Conservation (phyloP, 2,329 filamentous ascomycete genomes). For the Periconia sp. region DNA sequence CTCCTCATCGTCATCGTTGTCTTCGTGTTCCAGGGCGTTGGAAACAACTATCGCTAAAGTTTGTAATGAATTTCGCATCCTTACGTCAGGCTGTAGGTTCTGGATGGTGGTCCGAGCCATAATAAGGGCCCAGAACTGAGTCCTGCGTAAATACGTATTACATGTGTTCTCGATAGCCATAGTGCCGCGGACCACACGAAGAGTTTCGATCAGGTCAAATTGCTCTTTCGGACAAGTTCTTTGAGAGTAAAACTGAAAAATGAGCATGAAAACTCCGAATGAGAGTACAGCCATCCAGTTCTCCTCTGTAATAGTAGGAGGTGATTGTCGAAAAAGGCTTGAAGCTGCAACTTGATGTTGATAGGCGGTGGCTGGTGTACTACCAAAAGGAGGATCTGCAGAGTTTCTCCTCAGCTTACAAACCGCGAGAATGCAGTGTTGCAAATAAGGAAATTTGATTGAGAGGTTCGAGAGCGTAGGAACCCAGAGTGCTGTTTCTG, state of each 20-base stretch:
- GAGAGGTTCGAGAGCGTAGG: conserved; percentile 3
- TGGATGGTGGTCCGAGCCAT: conserved; percentile 2
- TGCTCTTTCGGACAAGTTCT: conserved; percentile 1
- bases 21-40: not conserved
- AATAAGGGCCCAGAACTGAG: conserved; percentile 11
- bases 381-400: too few species aligned
- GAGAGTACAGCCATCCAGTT: conserved; percentile 17
- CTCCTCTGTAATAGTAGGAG: conserved; percentile 9
- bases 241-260: conserved; percentile 15
- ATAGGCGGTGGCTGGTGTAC: conserved; percentile 8
- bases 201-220: conserved; percentile 13
- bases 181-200: conserved; percentile 13
- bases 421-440: conserved; percentile 13
- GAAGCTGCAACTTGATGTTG: conserved; percentile 15
- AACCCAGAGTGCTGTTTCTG: conserved; percentile 9
- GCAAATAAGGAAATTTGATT: conserved; percentile 12
- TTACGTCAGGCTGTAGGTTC: not conserved
- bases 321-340: conserved; percentile 10
- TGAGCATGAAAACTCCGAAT: conserved; percentile 11
- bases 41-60: conserved; percentile 5
- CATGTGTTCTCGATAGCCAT: conserved; percentile 7
- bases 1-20: conserved; percentile 2
- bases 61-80: conserved; percentile 5
- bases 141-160: conserved; percentile 6
- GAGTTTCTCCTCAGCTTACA: conserved; percentile 7